These are phyloP conservation scores for Neophaeococcomyces mojaviensis DNA, from an alignment of 2,329 filamentous ascomycete species.

Conservation along the genomic window DNA sequence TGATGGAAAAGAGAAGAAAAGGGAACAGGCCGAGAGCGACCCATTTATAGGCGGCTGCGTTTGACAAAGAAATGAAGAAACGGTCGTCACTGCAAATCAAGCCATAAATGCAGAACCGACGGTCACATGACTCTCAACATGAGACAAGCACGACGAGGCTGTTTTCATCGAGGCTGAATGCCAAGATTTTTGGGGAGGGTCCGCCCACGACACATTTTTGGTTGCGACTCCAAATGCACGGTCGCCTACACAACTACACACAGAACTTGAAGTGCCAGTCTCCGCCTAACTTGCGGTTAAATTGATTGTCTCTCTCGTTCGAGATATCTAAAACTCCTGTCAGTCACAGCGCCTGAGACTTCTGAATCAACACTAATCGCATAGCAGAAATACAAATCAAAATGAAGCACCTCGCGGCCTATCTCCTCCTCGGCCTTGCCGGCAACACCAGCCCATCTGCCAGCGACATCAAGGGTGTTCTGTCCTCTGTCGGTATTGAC, in stretches of 20 bases:
- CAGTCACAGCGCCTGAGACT: slow-evolving; percentile 1
- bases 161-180: too few species aligned
- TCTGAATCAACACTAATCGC: slow-evolving; percentile 5
- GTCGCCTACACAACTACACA: neutral
- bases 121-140: too few species aligned
- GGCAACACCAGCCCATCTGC: slow-evolving; percentile 87
- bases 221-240: too few species aligned
- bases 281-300: slow-evolving; percentile 98
- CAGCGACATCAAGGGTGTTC: slow-evolving; percentile 77
- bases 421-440: slow-evolving; percentile 91
- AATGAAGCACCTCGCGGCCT: slow-evolving; percentile 99
- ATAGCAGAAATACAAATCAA: slow-evolving; percentile 41
- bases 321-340: slow-evolving; percentile 23
- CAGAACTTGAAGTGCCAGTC: slow-evolving; percentile 98
- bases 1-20: slow-evolving; percentile 1
- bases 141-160: too few species aligned
- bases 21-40: neutral
- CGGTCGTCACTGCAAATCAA: too few species aligned
- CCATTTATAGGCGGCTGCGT: slow-evolving; percentile 5
- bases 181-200: too few species aligned
- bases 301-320: slow-evolving; percentile 80
- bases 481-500: slow-evolving; percentile 91
- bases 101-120: too few species aligned
- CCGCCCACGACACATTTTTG: too few species aligned
- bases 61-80: slow-evolving; percentile 1